Conservation (phyloP, 2,329 filamentous ascomycete genomes). For the Pleoardoris graminearum region DNA sequence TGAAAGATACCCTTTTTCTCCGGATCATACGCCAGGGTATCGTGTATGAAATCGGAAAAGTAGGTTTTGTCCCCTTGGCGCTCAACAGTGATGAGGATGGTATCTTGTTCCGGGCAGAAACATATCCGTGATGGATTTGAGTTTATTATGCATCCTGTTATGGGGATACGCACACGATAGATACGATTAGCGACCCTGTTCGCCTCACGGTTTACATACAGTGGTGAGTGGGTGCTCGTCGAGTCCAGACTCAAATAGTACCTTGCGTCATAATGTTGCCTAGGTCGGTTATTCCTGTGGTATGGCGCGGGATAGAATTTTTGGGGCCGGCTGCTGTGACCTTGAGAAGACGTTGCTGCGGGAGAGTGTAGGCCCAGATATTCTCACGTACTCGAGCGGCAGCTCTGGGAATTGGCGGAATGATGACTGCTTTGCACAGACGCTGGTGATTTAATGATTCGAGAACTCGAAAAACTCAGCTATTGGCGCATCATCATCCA, state of each 20-base stretch:
- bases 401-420: neutral
- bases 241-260: slow-evolving; percentile 8
- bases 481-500: no score
- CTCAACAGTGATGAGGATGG: slow-evolving; percentile 7
- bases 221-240: slow-evolving; percentile 6
- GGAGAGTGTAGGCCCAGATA: neutral
- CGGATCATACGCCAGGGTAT: slow-evolving; percentile 12
- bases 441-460: neutral
- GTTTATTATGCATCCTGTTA: neutral
- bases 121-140: slow-evolving; percentile 5
- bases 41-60: slow-evolving; percentile 13
- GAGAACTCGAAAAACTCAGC: neutral
- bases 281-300: slow-evolving; percentile 7
- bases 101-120: slow-evolving; percentile 14
- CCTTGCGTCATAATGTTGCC: slow-evolving; percentile 9
- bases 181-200: slow-evolving; percentile 5
- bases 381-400: neutral
- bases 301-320: neutral
- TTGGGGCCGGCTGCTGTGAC: neutral
- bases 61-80: slow-evolving; percentile 5
- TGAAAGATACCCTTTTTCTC: slow-evolving; percentile 11
- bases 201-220: slow-evolving; percentile 12
- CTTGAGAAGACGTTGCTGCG: neutral
- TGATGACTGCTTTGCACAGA: neutral
- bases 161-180: slow-evolving; percentile 11